Conservation (phyloP, 1,139 yeast genomes). For the Meyerozyma guilliermondii region DNA sequence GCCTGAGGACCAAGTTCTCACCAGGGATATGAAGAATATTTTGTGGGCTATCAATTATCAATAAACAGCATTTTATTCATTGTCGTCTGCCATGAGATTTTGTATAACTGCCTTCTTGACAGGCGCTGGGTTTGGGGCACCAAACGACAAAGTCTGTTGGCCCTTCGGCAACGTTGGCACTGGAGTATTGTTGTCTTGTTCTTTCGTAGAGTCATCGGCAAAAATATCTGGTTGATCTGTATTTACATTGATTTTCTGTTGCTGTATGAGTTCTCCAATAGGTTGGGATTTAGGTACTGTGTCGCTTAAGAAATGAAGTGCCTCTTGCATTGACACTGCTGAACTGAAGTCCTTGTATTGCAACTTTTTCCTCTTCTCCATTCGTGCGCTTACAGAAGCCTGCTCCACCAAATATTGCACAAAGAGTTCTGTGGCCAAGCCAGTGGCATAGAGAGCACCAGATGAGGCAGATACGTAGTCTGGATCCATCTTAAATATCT, state of each 20-base stretch:
- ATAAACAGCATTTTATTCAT: slow-evolving; percentile 4
- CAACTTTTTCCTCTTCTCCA: slow-evolving; percentile 66
- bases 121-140: slow-evolving; percentile 10
- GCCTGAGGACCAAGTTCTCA: slow-evolving; percentile 14
- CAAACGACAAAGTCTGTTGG: slow-evolving; percentile 11
- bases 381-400: slow-evolving; percentile 63
- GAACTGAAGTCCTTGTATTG: slow-evolving; percentile 71
- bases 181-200: slow-evolving; percentile 3
- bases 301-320: slow-evolving; percentile 63
- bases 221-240: slow-evolving; percentile 6
- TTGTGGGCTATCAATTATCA: slow-evolving; percentile 24
- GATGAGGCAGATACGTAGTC: slow-evolving; percentile 74
- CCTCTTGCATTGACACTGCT: slow-evolving; percentile 64
- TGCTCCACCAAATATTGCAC: slow-evolving; percentile 77
- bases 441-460: slow-evolving; percentile 76
- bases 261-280: slow-evolving; percentile 45
- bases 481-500: slow-evolving; percentile 81
- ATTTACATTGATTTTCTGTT: slow-evolving; percentile 37
- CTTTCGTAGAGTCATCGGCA: slow-evolving; percentile 6
- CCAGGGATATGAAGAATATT: slow-evolving; percentile 25
- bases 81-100: slow-evolving; percentile 25
- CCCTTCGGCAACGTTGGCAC: slow-evolving; percentile 10
- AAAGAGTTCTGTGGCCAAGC: slow-evolving; percentile 84
- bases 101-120: slow-evolving; percentile 32
- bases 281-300: slow-evolving; percentile 62